phyloP scores from a whole-genome alignment of 169 alveolate genomes.

The Eimeria necatrix region DNA sequence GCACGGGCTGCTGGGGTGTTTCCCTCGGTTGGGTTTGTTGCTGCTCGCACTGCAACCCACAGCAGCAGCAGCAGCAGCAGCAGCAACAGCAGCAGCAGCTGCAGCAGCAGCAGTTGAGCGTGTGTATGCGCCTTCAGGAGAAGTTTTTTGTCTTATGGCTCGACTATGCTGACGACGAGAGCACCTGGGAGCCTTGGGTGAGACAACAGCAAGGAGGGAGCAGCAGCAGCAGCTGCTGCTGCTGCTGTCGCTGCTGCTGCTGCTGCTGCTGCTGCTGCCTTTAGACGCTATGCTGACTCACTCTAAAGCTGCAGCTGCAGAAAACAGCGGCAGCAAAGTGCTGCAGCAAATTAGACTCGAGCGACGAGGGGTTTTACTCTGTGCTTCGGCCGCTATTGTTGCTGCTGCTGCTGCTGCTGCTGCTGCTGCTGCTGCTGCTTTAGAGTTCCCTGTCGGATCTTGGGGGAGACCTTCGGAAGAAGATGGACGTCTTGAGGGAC shows the following conservation, averaged over 20 bases:
- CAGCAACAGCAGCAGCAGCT: neutral
- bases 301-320: no score
- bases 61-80: neutral
- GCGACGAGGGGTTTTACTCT: no score
- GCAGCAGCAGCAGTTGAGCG: neutral
- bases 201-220: neutral
- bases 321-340: neutral
- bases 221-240: constrained; percentile 53
- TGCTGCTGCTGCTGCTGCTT: constrained; percentile 26
- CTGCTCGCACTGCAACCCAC: neutral
- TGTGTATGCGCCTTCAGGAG: constrained; percentile 5
- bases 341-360: neutral
- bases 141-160: constrained; percentile 33
- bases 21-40: neutral
- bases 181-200: constrained; percentile 45
- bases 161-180: constrained; percentile 24
- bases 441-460: constrained; percentile 11
- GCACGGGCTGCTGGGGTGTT: no score
- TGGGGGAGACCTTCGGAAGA: constrained; percentile 32
- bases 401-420: constrained; percentile 34
- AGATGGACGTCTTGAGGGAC: constrained; percentile 34
- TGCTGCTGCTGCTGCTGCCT: neutral
- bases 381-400: neutral
- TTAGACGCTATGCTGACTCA: no score
- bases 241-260: neutral